A percentile compares a stretch with the other conserved stretches of the same genome.
Conservation (phyloP, 2,329 filamentous ascomycete species). For the Scytalidium lignicola region DNA sequence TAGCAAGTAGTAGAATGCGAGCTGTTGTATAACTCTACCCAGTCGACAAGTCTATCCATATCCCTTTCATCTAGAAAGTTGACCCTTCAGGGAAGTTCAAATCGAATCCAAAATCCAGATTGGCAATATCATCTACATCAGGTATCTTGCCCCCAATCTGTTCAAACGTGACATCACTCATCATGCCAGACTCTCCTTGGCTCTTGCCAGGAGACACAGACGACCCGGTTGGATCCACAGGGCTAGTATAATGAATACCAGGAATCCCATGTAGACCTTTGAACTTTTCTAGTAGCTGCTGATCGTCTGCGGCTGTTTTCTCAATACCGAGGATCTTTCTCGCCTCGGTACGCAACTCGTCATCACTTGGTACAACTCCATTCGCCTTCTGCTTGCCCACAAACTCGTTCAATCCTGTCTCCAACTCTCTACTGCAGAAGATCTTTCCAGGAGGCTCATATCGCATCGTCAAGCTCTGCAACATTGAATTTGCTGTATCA, state of each 20-base stretch:
- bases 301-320: conserved; percentile 50
- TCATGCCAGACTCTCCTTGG: background rate
- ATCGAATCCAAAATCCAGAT: background rate
- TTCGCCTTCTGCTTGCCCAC: conserved; percentile 37
- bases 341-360: conserved; percentile 40
- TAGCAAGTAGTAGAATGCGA: too few relatives aligned
- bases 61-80: background rate
- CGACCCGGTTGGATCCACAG: background rate
- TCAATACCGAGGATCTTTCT: conserved; percentile 41
- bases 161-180: background rate
- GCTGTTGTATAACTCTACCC: too few relatives aligned
- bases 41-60: background rate
- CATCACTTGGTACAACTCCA: conserved; percentile 43
- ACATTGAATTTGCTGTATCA: conserved; percentile 42
- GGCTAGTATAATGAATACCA: background rate
- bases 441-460: conserved; percentile 43
- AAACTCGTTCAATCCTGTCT: conserved; percentile 46
- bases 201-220: background rate
- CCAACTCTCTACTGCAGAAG: conserved; percentile 55
- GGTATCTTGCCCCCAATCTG: background rate
- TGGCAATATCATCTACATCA: background rate
- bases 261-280: conserved; percentile 16
- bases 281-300: conserved; percentile 48
- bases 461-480: conserved; percentile 38
- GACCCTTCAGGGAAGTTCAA: background rate